Conservation (phyloP, 495 filamentous ascomycete species). For the Aspergillus haitiensis region DNA sequence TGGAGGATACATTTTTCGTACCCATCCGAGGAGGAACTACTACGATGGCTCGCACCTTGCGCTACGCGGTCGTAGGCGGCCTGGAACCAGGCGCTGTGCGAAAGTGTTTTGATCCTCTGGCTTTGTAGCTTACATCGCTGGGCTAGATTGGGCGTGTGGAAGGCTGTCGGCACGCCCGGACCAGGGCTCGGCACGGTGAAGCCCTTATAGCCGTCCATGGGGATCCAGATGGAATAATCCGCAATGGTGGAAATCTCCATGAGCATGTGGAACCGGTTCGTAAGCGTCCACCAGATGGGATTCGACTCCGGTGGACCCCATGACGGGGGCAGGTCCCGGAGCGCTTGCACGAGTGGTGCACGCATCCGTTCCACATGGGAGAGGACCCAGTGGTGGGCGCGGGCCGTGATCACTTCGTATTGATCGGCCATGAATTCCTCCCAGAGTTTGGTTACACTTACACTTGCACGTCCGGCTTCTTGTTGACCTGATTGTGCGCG, state of each 20-base stretch:
- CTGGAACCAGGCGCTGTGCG: neutral
- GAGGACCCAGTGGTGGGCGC: constrained; percentile 34
- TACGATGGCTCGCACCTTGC: neutral
- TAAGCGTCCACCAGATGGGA: constrained; percentile 23
- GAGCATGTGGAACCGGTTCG: constrained; percentile 29
- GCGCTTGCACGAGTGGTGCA: constrained; percentile 17
- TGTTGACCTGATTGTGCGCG: neutral
- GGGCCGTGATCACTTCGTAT: constrained; percentile 30
- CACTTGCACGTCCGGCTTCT: neutral
- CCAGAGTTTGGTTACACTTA: constrained; percentile 32
- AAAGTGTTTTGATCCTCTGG: constrained; percentile 14
- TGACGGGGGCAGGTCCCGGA: constrained; percentile 4
- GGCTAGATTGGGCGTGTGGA: constrained; percentile 3
- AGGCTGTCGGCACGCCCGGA: neutral
- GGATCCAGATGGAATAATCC: constrained; percentile 29
- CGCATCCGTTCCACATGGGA: constrained; percentile 27
- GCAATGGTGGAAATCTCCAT: constrained; percentile 23
- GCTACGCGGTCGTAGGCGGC: neutral
- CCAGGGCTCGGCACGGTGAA: constrained; percentile 7
- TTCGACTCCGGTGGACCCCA: constrained; percentile 10
- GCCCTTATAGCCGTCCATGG: constrained; percentile 30
- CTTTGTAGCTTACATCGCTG: constrained; percentile 18
- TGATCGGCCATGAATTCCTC: constrained; percentile 28
- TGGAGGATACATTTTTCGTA: constrained; percentile 10
- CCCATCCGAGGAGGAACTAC: no score